Base-by-base conservation (phyloP, 345 rosid species). In the Gossypium raimondii region DNA sequence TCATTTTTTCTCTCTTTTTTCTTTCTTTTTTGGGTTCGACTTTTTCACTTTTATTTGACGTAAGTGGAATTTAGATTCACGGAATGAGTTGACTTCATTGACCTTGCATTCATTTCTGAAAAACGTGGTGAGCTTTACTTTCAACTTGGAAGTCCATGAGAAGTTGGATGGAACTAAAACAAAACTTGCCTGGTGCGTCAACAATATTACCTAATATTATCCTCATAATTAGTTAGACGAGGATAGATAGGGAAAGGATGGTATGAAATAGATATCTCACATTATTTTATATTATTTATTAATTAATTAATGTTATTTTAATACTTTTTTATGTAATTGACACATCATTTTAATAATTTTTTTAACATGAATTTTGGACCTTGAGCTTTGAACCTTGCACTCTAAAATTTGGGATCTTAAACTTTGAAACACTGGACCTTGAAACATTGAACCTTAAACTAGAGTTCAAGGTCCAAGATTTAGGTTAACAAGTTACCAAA, bases 321-420 rank as follows among this genome's bases (percentile, higher is more conserved):
- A 5, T 34, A 3, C 0, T 34, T 5, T 29, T 34, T 34, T 34
- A 34, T 4, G 0, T 34, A 0, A 4, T 34, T 34, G 0, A 34
- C 7, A 4, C 1, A 1, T 1, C 0, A 34, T 34, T 4, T 34
- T 34, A 34, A 5, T 34, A 4, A 4, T 4, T 4, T 34, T 29
- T 34, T 34, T 4, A 34, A 34, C 0, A 0, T 34, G 0, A 34
- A 5, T 0, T 5, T 34, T 34, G 0, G 7, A 5, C 7, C 1
- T 5, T 34, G 0, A 34, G 0, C 0, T 0, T 34, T 34, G 0
- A 1, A 1, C 7, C 0, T 0, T 34, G 7, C 1, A 34, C 41
- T 0, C 4, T 34, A 34, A 34, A 34, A 34, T 0, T 5, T 34
- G 1, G 0, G 0, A 34, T 34, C 0, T 34, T 34, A 0, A 5